phyloP scores from a whole-genome alignment of 2,329 filamentous ascomycete species.

The Ilyonectria robusta region DNA sequence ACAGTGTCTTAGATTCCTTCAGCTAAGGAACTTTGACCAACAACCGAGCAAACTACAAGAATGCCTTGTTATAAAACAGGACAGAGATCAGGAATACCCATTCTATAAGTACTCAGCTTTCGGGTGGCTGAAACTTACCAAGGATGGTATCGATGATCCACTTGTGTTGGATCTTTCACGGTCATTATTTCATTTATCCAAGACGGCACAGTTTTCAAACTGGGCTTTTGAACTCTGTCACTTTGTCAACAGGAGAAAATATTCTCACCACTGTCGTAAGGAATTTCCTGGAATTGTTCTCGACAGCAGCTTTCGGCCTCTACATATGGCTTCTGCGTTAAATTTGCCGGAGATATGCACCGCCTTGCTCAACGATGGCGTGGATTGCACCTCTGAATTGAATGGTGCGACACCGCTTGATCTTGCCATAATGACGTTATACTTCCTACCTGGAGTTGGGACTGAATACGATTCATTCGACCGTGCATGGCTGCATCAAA shows the following conservation, averaged over 20 bases:
- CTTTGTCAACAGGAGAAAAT: too few species aligned
- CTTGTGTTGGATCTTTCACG: background rate
- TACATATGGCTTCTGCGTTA: slow-evolving; percentile 31
- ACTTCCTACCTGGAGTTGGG: background rate
- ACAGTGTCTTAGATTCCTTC: slow-evolving; percentile 27
- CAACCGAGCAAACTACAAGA: background rate
- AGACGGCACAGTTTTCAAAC: background rate
- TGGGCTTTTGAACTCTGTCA: slow-evolving; percentile 18
- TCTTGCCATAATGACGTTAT: background rate
- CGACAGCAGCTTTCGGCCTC: background rate
- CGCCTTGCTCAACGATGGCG: background rate
- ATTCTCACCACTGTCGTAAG: background rate
- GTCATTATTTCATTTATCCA: slow-evolving; percentile 14
- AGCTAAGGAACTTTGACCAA: slow-evolving; percentile 20
- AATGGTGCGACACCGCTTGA: background rate
- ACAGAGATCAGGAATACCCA: background rate
- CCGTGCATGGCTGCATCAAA: too few species aligned
- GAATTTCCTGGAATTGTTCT: background rate
- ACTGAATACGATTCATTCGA: background rate
- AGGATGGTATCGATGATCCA: background rate
- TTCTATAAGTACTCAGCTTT: slow-evolving; percentile 22
- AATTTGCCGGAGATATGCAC: slow-evolving; percentile 25
- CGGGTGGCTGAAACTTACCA: background rate
- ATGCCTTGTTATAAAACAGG: fast-evolving
- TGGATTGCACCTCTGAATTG: fast-evolving